Base-by-base conservation (phyloP, 176 grass and related monocot species). In the Carex pumila region DNA sequence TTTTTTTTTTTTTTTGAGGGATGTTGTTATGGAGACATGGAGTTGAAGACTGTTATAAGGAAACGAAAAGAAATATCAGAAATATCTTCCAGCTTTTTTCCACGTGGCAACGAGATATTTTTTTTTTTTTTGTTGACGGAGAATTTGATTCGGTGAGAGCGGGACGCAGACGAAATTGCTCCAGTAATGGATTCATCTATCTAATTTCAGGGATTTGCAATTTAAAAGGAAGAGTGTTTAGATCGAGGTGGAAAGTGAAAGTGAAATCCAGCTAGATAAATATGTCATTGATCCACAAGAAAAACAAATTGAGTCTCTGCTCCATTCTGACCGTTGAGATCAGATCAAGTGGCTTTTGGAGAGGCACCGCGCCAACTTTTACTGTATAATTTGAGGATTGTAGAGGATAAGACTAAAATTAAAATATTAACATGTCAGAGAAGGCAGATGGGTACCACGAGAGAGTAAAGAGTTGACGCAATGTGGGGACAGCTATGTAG, bases 391-490 rank as follows among this genome's bases (percentile, higher is more conserved):
- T 50, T 50, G 9, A 2, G 2, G 31, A 71, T 45, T 71, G 34
- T 17, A 71, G 68, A 71, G 37, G 34, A 71, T 47, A 21, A 71
- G 17, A 71, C 0, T 47, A 43, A 10, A 43, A 71, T 45, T 4
- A 71, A 71, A 71, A 71, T 3, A 14, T 71, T 2, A 43, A 47
- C 19, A 43, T 71, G 68, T 47, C 68, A 71, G 37, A 71, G 17
- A 21, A 5, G 37, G 62, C 62, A 65, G 62, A 1, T 31, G 68
- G 67, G 13, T 45, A 62, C 60, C 17, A 21, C n/a, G 60, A 76
- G 71, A 50, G 22, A 62, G 59, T 3, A 81, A 14, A 47, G 41
- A 50, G 79, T 82, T 63, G 79, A 82, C 79, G 79, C 60, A 47
- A 64, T 9, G n/a, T 82, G 58, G 71, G 71, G 43, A 22, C 45